A percentile compares a stretch with the other conserved stretches of the same genome.
phyloP scores from a whole-genome alignment of 129 eudicot species.

The Ambrosia artemisiifolia region DNA sequence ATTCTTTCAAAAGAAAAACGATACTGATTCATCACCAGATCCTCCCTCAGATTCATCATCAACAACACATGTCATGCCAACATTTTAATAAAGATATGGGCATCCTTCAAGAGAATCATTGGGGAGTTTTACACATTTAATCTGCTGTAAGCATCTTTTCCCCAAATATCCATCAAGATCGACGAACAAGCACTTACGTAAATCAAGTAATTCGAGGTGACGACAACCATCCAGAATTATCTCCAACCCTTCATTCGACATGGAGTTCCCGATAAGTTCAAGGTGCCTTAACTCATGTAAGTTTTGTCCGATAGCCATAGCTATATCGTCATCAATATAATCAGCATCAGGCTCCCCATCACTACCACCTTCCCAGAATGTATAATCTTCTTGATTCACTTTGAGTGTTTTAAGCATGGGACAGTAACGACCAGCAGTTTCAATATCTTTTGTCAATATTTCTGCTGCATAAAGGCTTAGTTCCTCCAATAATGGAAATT shows the following conservation, averaged over 20 bases:
- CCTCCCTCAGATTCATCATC: neutral
- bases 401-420: slow-evolving; percentile 2
- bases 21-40: neutral
- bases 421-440: slow-evolving; percentile 4
- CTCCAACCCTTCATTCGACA: slow-evolving; percentile 9
- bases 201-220: slow-evolving; percentile 6
- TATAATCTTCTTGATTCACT: neutral
- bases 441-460: neutral
- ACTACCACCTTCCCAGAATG: too few relatives aligned
- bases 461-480: neutral
- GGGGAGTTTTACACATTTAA: neutral
- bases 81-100: too few relatives aligned
- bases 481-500: slow-evolving; percentile 5
- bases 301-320: neutral
- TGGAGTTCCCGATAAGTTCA: neutral
- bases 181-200: neutral
- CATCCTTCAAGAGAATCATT: neutral
- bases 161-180: neutral
- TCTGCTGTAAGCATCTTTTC: neutral
- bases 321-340: neutral
- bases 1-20: too few relatives aligned
- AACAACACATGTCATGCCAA: too few relatives aligned
- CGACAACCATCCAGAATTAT: neutral
- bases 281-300: slow-evolving; percentile 9
- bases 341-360: too few relatives aligned